Evolutionary conservation across 2,329 filamentous ascomycete species (phyloP).

Genomic region (Tolypocladium inflatum): DNA sequence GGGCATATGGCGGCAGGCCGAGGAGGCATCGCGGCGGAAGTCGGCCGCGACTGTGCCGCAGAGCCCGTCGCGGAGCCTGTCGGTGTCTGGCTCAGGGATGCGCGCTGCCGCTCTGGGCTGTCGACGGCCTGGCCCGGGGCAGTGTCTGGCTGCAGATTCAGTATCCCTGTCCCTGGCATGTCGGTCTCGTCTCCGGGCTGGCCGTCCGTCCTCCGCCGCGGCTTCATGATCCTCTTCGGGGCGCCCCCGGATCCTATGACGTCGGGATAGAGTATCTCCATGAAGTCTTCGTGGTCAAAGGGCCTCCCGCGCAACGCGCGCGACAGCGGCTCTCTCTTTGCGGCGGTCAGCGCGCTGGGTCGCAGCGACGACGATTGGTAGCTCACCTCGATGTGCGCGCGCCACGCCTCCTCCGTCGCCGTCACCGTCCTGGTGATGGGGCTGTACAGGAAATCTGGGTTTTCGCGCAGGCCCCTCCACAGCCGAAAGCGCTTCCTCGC

Average conservation of each 20-base stretch:
- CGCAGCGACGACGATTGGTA: background rate
- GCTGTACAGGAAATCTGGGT: conserved; percentile 48
- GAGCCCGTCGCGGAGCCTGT: conserved; percentile 13
- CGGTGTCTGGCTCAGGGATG: conserved; percentile 19
- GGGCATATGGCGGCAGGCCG: conserved; percentile 26
- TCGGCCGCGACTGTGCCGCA: conserved; percentile 15
- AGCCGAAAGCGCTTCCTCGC: conserved; percentile 53
- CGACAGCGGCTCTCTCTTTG: conserved; percentile 47
- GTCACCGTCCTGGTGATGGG: conserved; percentile 39
- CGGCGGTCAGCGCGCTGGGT: conserved; percentile 7
- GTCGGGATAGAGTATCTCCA: conserved; percentile 51
- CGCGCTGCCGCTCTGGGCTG: conserved; percentile 14
- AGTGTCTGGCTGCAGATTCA: conserved; percentile 32
- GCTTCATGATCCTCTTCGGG: conserved; percentile 49
- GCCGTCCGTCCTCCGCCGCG: conserved; percentile 38
- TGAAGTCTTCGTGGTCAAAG: conserved; percentile 51
- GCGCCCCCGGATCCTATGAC: conserved; percentile 50
- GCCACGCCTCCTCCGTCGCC: conserved; percentile 48
- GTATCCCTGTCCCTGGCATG: conserved; percentile 36
- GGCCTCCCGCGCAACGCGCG: conserved; percentile 46
- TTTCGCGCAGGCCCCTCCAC: conserved; percentile 48
- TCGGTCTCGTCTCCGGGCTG: conserved; percentile 35
- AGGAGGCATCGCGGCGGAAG: conserved; percentile 25
- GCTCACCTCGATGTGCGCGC: conserved; percentile 46
- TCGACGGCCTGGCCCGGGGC: conserved; percentile 13